Conservation (phyloP, 306 rosid species). For the Lotus japonicus region DNA sequence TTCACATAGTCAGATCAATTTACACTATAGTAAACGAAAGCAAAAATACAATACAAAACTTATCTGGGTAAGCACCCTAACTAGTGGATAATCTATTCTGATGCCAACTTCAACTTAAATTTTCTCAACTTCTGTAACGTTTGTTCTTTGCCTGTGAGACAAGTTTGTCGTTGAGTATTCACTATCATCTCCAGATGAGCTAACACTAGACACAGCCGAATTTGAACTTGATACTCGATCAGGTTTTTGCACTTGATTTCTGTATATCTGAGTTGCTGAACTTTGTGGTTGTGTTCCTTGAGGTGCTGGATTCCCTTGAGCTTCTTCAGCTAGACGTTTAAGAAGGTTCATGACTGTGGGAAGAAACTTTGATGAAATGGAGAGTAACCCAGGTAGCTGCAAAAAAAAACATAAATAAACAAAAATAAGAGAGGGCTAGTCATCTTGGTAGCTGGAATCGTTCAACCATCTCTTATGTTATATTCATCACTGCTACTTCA, state of each 20-base stretch:
- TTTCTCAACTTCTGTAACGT: constrained; percentile 35
- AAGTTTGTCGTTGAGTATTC: constrained; percentile 47
- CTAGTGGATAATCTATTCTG: constrained; percentile 6
- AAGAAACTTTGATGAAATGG: constrained; percentile 59
- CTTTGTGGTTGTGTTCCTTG: constrained; percentile 30
- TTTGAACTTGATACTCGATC: constrained; percentile 30
- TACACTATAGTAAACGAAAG: constrained; percentile 16
- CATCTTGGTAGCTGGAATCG: not conserved
- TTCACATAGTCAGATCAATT: constrained; percentile 12
- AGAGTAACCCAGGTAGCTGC: constrained; percentile 71
- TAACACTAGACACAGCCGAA: constrained; percentile 45
- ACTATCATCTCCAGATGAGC: constrained; percentile 31
- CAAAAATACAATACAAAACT: constrained; percentile 25
- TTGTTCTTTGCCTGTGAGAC: constrained; percentile 46
- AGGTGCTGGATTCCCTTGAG: constrained; percentile 43
- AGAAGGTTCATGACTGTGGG: constrained; percentile 80
- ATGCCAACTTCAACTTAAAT: not conserved
- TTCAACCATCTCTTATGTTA: not conserved
- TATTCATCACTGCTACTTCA: not conserved
- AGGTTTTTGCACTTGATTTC: constrained; percentile 41
- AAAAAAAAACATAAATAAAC: constrained; percentile 14
- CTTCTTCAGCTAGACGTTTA: constrained; percentile 71
- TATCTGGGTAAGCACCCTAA: constrained; percentile 9
- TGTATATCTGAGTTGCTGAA: constrained; percentile 31
- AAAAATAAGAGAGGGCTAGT: too few species aligned